Evolutionary conservation across 345 rosid species (phyloP), one percentile per base, ranked within the genome.

Genomic region (Syzygium aqueum): DNA sequence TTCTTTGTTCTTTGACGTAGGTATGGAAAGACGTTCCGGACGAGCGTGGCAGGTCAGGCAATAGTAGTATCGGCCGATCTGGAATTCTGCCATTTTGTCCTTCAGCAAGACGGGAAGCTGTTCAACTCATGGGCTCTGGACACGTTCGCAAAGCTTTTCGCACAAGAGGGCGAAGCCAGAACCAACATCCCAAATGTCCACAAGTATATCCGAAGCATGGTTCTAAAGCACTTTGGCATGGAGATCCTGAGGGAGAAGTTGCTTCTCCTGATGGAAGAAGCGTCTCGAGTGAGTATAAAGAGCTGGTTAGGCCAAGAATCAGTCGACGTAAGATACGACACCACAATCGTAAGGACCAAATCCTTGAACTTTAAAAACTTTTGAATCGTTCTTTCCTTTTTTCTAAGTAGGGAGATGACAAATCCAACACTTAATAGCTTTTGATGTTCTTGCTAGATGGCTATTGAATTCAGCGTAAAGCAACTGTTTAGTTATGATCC

Each of bases 61-160:
- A 78, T 91, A 27, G 87, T 88, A n/a, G 80, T 91, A 2, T 86
- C 89, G 25, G 87, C 90, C 1, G 91, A 91, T 49, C 77, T 91
- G 23, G 86, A 86, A 17, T 57, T 88, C 56, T 86, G 90, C 85
- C 85, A 85, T 46, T 84, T 40, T 46, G 57, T 91, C n/a, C 61
- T 91, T 17, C 88, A 84, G 30, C 88, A 86, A 33, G 89, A 87
- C 27, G 89, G 90, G 25, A 59, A 63, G 61, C 73, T 84, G 83
- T 87, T 86, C 8, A 91, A 88, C 33, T 19, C 86, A 52, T 87
- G 90, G 89, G 67, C 83, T 53, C 37, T 88, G 85, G 91, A 86
- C 63, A 46, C 91, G 3, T 89, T 86, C 21, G 67, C 90, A 16
- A 88, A 89, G 85, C 61, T 91, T 21, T 88, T 91, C n/a, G 40